A percentile compares a stretch with the other conserved stretches of the same genome.
These are phyloP conservation scores for Buddleja alternifolia DNA, from an alignment of 257 asterid species.

Conservation along the genomic window DNA sequence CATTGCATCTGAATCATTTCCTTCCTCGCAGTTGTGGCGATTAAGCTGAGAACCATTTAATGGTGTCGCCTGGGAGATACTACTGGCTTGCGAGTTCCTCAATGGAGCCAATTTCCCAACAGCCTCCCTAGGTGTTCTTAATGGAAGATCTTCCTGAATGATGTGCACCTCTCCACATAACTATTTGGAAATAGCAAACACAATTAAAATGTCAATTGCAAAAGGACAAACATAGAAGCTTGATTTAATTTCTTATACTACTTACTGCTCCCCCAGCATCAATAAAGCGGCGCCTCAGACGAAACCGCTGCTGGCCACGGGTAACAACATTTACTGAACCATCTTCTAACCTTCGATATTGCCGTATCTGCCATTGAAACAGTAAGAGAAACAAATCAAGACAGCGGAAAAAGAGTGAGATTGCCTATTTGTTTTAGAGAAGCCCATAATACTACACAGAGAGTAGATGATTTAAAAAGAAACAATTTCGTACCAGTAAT, in stretches of 20 bases:
- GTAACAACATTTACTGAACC: conserved; percentile 91
- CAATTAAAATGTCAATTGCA: conserved; percentile 20
- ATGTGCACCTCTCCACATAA: conserved; percentile 84
- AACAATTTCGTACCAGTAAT: conserved; percentile 15
- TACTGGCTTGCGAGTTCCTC: conserved; percentile 45
- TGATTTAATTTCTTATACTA: conserved; percentile 26
- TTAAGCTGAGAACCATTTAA: conserved; percentile 32
- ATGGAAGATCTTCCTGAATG: conserved; percentile 84
- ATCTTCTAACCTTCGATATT: conserved; percentile 83
- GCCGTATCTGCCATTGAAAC: conserved; percentile 71
- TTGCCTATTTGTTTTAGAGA: background rate
- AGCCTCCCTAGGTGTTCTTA: conserved; percentile 83
- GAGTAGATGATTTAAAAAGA: background rate
- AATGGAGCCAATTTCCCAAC: conserved; percentile 72
- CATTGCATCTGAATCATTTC: conserved; percentile 72
- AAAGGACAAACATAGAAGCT: conserved; percentile 20
- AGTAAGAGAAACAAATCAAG: conserved; percentile 1
- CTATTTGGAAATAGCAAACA: conserved; percentile 42
- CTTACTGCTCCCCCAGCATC: conserved; percentile 88
- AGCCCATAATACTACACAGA: conserved; percentile 14
- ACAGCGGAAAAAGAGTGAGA: too few species aligned
- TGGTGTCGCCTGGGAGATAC: conserved; percentile 28
- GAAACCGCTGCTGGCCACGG: conserved; percentile 95
- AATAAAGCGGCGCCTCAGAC: conserved; percentile 79
- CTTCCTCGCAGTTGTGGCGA: conserved; percentile 51